Percentiles rank a stretch among this genome's conserved stretches.
phyloP scores from a whole-genome alignment of 2,329 filamentous ascomycete genomes.

The Didymella lethalis region DNA sequence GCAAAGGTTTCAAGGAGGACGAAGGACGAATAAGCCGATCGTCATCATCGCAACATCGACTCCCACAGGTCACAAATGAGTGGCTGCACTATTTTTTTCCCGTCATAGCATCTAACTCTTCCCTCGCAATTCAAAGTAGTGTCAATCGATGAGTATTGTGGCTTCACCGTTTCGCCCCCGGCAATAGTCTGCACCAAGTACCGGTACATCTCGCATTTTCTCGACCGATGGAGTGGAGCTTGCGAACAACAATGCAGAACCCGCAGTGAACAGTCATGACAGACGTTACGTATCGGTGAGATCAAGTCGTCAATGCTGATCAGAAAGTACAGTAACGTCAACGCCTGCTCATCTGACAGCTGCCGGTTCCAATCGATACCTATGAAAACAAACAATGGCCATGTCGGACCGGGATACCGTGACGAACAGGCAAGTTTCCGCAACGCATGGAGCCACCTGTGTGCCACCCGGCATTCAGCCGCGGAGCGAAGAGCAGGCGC shows the following conservation, averaged over 20 bases:
- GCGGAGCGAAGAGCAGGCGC: no score
- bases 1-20: background rate
- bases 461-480: no score
- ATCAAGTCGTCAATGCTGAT: background rate
- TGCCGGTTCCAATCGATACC: background rate
- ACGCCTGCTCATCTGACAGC: background rate
- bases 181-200: background rate
- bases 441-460: background rate
- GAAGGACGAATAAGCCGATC: constrained; percentile 1
- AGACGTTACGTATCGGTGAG: background rate
- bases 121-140: background rate
- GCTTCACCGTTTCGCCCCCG: background rate
- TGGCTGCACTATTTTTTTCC: background rate
- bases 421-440: background rate
- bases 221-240: constrained; percentile 12
- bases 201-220: constrained; percentile 11
- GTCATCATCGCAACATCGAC: background rate
- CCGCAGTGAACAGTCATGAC: background rate
- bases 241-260: background rate
- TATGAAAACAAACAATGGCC: background rate
- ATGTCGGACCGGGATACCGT: constrained; percentile 24
- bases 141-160: background rate
- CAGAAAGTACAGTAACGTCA: background rate
- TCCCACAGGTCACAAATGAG: background rate
- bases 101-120: background rate